Evolutionary conservation across 2,329 filamentous ascomycete genomes (phyloP).

Genomic region (Neurospora sp.): DNA sequence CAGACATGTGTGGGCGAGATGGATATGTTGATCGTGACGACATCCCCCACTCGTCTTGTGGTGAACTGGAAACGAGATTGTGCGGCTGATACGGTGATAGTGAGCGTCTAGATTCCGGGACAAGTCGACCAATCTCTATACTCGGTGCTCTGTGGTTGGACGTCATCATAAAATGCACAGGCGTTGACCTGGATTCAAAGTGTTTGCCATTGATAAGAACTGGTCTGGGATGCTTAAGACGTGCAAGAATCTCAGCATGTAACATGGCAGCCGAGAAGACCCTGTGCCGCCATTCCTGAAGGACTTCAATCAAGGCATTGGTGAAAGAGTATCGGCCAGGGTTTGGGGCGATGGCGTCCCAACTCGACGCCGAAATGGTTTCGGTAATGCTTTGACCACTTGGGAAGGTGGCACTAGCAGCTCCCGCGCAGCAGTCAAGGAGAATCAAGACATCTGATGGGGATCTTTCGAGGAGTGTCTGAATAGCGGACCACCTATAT

Average conservation of each 20-base stretch:
- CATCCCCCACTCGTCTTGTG: neutral
- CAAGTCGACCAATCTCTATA: constrained; percentile 40
- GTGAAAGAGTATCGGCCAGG: constrained; percentile 51
- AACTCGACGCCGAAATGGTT: constrained; percentile 51
- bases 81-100: constrained; percentile 22
- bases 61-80: neutral
- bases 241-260: constrained; percentile 49
- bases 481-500: constrained; percentile 47
- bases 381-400: constrained; percentile 50
- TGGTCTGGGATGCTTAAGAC: constrained; percentile 48
- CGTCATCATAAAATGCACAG: constrained; percentile 55
- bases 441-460: constrained; percentile 48
- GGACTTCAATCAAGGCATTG: constrained; percentile 47
- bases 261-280: constrained; percentile 51
- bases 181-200: constrained; percentile 47
- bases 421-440: constrained; percentile 49
- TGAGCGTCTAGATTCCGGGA: constrained; percentile 24
- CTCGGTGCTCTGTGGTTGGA: constrained; percentile 48
- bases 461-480: constrained; percentile 47
- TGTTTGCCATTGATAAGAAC: constrained; percentile 47
- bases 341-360: constrained; percentile 50
- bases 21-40: neutral
- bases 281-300: constrained; percentile 45
- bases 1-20: neutral
- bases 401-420: constrained; percentile 48